These are phyloP conservation scores for Mesostigma viride DNA, from an alignment of 139 green algal genomes.

Conservation along the genomic window DNA sequence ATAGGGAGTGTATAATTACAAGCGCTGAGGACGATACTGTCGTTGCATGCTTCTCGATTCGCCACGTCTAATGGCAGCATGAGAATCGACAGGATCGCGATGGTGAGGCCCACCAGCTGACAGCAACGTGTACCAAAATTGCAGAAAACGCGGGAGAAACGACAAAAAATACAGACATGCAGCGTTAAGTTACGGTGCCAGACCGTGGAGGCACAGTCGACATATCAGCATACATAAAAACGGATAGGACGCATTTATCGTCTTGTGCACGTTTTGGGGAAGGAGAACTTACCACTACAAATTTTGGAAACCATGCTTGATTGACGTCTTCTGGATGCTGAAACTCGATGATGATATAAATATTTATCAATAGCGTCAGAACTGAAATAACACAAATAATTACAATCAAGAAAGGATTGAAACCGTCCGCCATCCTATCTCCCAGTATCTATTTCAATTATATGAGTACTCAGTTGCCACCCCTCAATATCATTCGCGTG, in stretches of 20 bases:
- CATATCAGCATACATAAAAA: background rate
- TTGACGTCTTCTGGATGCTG: constrained; percentile 92
- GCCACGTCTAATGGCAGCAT: constrained; percentile 90
- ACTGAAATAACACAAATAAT: constrained; percentile 49
- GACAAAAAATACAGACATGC: background rate
- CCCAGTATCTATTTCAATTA: background rate
- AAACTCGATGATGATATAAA: constrained; percentile 86
- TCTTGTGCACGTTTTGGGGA: background rate
- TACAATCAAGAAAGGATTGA: constrained; percentile 73
- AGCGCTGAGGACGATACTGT: constrained; percentile 45
- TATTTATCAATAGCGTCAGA: constrained; percentile 48
- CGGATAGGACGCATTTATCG: background rate
- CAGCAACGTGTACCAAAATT: background rate
- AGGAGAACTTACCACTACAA: constrained; percentile 56
- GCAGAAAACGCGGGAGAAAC: background rate
- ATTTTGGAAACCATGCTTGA: constrained; percentile 87
- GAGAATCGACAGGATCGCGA: constrained; percentile 78
- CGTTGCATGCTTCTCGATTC: constrained; percentile 64
- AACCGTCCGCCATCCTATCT: constrained; percentile 31
- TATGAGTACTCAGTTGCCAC: background rate
- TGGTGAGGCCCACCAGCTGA: constrained; percentile 53
- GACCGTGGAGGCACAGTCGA: background rate
- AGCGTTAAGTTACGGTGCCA: background rate
- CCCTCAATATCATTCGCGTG: too few relatives aligned
- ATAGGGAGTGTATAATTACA: constrained; percentile 81